Evolutionary conservation across 2,329 filamentous ascomycete species (phyloP).

Genomic region (Phoma sp.): DNA sequence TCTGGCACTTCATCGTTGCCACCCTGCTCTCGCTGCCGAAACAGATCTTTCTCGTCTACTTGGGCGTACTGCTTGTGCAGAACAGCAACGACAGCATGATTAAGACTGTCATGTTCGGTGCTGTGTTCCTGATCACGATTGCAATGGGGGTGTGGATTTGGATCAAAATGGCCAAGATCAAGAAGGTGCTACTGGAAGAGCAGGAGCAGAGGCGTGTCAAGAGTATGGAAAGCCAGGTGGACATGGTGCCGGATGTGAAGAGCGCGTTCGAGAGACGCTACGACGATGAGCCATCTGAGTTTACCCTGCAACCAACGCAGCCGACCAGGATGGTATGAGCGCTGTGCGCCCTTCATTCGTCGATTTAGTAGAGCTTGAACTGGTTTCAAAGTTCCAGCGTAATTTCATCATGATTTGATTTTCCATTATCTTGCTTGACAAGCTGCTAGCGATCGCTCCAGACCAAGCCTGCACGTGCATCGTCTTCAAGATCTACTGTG

Average conservation of each 20-base stretch:
- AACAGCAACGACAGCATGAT: constrained; percentile 30
- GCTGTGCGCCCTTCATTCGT: constrained; percentile 1
- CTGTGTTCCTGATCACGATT: constrained; percentile 39
- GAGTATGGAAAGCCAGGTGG: constrained; percentile 19
- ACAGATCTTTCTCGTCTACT: constrained; percentile 46
- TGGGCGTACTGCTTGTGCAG: constrained; percentile 42
- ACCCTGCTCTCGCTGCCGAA: constrained; percentile 45
- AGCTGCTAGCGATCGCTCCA: constrained; percentile 3
- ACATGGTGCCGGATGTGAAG: constrained; percentile 25
- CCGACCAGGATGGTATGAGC: constrained; percentile 29
- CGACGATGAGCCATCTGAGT: constrained; percentile 27
- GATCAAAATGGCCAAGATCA: constrained; percentile 43
- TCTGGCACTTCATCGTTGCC: constrained; percentile 44
- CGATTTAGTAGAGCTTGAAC: background rate
- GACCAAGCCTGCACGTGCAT: background rate
- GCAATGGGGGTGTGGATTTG: constrained; percentile 43
- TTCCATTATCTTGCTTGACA: background rate
- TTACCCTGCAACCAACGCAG: constrained; percentile 28
- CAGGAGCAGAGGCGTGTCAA: constrained; percentile 33
- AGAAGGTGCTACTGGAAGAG: constrained; percentile 43
- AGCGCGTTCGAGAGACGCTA: constrained; percentile 28
- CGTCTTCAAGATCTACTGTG: constrained; percentile 6
- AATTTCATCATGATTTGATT: constrained; percentile 5
- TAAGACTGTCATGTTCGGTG: constrained; percentile 41
- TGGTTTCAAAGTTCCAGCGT: background rate